Base-by-base conservation (phyloP, 192 early-diverging fungal species). In the Entomortierella parvispora region DNA sequence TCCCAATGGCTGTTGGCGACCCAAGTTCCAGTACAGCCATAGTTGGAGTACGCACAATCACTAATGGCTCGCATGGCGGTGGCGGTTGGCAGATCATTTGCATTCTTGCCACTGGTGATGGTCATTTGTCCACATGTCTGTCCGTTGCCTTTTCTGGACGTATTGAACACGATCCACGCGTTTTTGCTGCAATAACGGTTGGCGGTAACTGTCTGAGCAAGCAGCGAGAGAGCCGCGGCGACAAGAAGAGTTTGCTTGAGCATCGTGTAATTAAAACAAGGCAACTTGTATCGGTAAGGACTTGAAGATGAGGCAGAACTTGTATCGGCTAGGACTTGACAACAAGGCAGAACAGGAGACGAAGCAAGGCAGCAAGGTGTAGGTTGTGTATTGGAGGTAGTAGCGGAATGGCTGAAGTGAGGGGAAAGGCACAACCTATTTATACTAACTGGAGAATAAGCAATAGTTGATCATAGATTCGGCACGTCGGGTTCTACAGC, bases 71-170 rank as follows among this genome's bases (percentile, higher is more conserved):
- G 48, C 60, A 62, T 62, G 1, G 60, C 60, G 32, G 47, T 62
- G n/a, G 28, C 60, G 60, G 60, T 62, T 48, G 60, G 60, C 47
- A 62, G 60, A 62, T 62, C 60, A 2, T 50, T 6, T 22, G 60
- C 60, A 34, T 23, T 11, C 60, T 62, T 62, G 60, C 60, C 60
- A 50, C 60, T 62, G 22, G 60, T 50, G 60, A 62, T 62, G 48
- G 46, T 51, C 60, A 62, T 62, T 34, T 62, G 60, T 62, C 60
- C 60, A 51, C 60, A 62, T 18, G 60, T 15, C 60, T 50, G 45
- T 62, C 60, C 60, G 47, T 62, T 62, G 60, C 60, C 60, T 32
- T 62, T 62, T 62, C 60, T 62, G 60, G 45, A 50, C 47, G 47
- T 62, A 34, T 50, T 50, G n/a, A 62, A 62, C 32, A 34, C 25